A percentile compares a stretch with the other conserved stretches of the same genome.
Conservation (phyloP, 2,329 filamentous ascomycete species). For the Cercospora zeina region DNA sequence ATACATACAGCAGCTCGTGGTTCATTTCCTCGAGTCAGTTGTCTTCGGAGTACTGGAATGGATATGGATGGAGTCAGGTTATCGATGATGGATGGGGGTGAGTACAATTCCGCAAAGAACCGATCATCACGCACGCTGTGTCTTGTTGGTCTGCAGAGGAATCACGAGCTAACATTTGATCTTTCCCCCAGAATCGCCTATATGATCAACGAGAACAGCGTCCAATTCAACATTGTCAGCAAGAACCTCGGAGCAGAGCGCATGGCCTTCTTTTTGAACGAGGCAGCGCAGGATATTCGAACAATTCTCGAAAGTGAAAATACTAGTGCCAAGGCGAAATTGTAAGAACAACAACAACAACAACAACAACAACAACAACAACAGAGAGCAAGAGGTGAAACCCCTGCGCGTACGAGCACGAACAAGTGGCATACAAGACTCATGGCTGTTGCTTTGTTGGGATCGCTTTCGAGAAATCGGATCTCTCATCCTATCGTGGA, state of each 20-base stretch:
- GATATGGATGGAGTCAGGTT: constrained; percentile 98
- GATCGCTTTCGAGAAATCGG: too few relatives aligned
- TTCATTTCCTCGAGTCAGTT: constrained; percentile 86
- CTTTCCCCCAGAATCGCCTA: constrained; percentile 68
- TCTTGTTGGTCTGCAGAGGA: neutral
- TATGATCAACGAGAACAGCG: constrained; percentile 99
- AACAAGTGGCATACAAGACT: too few relatives aligned
- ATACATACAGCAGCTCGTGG: constrained; percentile 80
- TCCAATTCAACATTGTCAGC: constrained; percentile 97
- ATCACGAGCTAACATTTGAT: constrained; percentile 27
- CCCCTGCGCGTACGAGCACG: too few relatives aligned
- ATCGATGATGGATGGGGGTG: constrained; percentile 87
- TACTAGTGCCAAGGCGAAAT: constrained; percentile 16
- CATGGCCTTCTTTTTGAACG: constrained; percentile 95
- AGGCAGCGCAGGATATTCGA: constrained; percentile 86
- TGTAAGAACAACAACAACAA: constrained; percentile 8
- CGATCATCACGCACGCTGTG: neutral
- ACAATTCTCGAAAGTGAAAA: constrained; percentile 76
- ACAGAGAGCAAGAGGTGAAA: neutral
- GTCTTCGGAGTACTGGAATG: constrained; percentile 96
- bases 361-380: neutral
- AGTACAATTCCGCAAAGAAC: constrained; percentile 28
- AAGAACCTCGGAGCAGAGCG: constrained; percentile 86
- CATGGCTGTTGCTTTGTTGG: too few relatives aligned
- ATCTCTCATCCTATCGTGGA: too few relatives aligned